phyloP scores from a whole-genome alignment of 768 basidiomycete genomes.

The Boletus tomentosulus region DNA sequence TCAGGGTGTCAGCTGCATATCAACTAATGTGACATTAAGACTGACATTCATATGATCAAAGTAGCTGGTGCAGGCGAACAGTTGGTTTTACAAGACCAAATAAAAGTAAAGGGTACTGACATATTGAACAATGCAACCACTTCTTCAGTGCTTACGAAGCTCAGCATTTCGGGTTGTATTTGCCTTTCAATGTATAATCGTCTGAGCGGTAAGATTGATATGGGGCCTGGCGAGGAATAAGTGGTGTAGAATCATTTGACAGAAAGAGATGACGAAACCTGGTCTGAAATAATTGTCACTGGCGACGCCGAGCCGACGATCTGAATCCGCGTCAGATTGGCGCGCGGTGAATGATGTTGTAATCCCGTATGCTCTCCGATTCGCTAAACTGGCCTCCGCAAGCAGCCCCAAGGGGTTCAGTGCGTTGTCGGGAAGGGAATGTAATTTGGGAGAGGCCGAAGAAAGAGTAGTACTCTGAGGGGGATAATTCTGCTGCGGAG shows the following conservation, averaged over 20 bases:
- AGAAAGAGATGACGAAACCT: constrained; percentile 42
- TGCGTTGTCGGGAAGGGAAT: constrained; percentile 87
- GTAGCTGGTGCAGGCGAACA: constrained; percentile 42
- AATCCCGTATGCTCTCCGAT: constrained; percentile 55
- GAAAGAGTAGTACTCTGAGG: constrained; percentile 17
- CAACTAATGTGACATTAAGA: constrained; percentile 7
- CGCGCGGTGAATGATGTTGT: constrained; percentile 40
- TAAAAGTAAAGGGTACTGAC: constrained; percentile 41
- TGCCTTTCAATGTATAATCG: constrained; percentile 84
- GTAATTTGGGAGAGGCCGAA: constrained; percentile 75
- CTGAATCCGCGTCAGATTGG: constrained; percentile 33
- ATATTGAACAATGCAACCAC: constrained; percentile 90
- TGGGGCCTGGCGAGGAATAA: constrained; percentile 54
- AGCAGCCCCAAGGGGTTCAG: constrained; percentile 90
- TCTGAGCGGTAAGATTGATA: constrained; percentile 82
- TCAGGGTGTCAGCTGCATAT: constrained; percentile 7
- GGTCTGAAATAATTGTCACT: constrained; percentile 91
- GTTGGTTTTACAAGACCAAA: constrained; percentile 2
- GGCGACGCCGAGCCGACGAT: constrained; percentile 69
- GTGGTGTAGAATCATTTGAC: not conserved
- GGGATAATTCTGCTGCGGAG: constrained; percentile 38
- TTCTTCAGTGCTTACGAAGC: constrained; percentile 81
- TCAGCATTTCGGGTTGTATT: constrained; percentile 91
- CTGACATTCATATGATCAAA: constrained; percentile 74
- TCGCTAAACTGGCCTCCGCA: constrained; percentile 83